Evolutionary conservation across 176 grass and related monocot genomes (phyloP).

Genomic region (Oryza longistaminata): DNA sequence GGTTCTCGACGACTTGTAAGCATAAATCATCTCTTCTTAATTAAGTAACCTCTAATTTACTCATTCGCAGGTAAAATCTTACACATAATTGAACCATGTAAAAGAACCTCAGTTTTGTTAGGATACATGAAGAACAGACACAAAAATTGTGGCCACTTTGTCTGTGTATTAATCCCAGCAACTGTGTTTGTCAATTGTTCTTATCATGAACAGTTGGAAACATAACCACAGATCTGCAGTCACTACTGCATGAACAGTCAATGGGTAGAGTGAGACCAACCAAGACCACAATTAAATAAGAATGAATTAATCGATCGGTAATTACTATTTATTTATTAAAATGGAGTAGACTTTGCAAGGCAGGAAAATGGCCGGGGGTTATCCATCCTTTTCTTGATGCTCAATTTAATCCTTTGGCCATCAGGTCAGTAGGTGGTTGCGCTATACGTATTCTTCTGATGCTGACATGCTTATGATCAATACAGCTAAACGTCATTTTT

Average conservation of each 20-base stretch:
- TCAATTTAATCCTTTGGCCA: constrained; percentile 1
- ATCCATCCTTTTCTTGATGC: neutral
- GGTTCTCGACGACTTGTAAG: constrained; percentile 88
- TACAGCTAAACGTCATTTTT: neutral
- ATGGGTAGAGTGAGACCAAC: neutral
- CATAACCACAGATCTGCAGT: neutral
- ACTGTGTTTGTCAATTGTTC: neutral
- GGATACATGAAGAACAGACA: neutral
- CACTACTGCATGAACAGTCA: neutral
- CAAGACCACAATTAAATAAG: neutral
- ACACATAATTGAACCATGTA: neutral
- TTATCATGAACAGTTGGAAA: constrained; percentile 3
- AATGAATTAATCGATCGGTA: neutral
- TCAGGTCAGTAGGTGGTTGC: neutral
- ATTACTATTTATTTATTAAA: neutral
- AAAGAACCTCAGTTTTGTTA: neutral
- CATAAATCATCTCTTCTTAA: neutral
- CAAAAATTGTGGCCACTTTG: neutral
- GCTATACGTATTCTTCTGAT: neutral
- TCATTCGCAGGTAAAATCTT: neutral
- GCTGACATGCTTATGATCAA: neutral
- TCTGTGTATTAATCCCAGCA: too few relatives aligned
- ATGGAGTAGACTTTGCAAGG: neutral
- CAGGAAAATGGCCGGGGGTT: neutral
- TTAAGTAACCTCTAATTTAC: neutral